Base-by-base conservation (phyloP, 805 yeast genomes). In the Wickerhamomyces queroliae region DNA sequence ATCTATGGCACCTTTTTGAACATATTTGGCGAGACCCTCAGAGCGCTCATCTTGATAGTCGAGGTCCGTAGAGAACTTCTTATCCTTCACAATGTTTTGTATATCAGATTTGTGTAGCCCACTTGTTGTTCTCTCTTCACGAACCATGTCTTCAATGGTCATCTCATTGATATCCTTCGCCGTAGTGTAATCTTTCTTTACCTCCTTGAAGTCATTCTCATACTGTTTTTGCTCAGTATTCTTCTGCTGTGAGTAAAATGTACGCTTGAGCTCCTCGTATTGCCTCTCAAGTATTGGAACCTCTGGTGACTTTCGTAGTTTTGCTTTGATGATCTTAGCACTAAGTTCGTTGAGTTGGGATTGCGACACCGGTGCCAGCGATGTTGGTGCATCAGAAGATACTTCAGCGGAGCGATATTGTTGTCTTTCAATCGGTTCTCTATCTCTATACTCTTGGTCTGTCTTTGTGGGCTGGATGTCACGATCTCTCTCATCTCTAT, bases 21-120 rank as follows among this genome's bases (percentile, higher is more conserved):
- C 45, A 15, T 61, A 42, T 15, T 47, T 38, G 0, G 76, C 67
- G 9, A 71, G 53, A 28, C 52, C 53, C 0, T 55, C 54, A 1
- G 73, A 66, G 31, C 61, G 59, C 7, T 69, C 74, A 38, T 68
- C 72, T 36, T 67, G 65, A 31, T 63, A 61, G 30, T 72, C 76
- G 32, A 64, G 40, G 37, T 69, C 72, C n/a, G 57, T 52, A 15
- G 56, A 53, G 46, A 55, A 72, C 15, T 50, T 56, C 26, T 55
- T 58, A 39, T 69, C 71, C 21, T 56, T 54, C 5, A 62, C 55
- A 23, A 73, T 69, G 24, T 56, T 50, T 18, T 57, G 56, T 3
- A 66, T 60, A 3, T 62, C 50, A 3, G 62, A 46, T 31, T 42
- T 45, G 16, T 53, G 39, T 11, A 36, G 26, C 3, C 44, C 36